Percentiles rank a stretch among this genome's conserved stretches.
These are phyloP conservation scores for Vigna reflexopilosa DNA, from an alignment of 306 rosid species.

Conservation along the genomic window DNA sequence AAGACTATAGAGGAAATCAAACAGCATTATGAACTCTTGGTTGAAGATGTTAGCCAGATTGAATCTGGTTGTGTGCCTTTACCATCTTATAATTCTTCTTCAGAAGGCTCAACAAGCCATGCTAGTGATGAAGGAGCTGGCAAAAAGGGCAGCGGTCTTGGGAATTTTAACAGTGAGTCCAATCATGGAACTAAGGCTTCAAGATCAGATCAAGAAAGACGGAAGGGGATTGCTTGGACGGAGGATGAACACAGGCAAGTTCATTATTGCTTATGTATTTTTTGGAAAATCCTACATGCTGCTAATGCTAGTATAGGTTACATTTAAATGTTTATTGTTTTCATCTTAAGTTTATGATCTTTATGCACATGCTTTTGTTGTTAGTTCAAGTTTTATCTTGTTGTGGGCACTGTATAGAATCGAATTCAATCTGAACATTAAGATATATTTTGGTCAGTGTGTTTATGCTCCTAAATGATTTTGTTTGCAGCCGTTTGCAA, in stretches of 20 bases:
- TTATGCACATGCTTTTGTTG: slow-evolving; percentile 23
- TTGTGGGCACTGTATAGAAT: slow-evolving; percentile 27
- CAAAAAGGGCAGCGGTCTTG: slow-evolving; percentile 67
- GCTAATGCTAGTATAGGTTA: slow-evolving; percentile 16
- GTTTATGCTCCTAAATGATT: neutral
- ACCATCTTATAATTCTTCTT: slow-evolving; percentile 81
- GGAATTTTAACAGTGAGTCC: slow-evolving; percentile 62
- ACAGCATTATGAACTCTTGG: slow-evolving; percentile 81
- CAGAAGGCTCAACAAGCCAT: slow-evolving; percentile 77
- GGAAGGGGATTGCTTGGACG: slow-evolving; percentile 99
- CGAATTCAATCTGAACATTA: slow-evolving; percentile 36
- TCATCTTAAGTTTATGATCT: slow-evolving; percentile 23
- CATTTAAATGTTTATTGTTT: slow-evolving; percentile 30
- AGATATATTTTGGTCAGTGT: slow-evolving; percentile 39
- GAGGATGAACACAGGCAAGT: slow-evolving; percentile 96
- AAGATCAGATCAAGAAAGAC: slow-evolving; percentile 93
- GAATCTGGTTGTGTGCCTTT: slow-evolving; percentile 90
- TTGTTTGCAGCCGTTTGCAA: too few relatives aligned
- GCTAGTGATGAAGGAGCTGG: slow-evolving; percentile 79
- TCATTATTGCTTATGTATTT: slow-evolving; percentile 27
- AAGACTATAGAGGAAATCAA: slow-evolving; percentile 80
- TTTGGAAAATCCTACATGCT: slow-evolving; percentile 27
- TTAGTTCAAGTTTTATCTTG: slow-evolving; percentile 13
- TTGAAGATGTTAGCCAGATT: slow-evolving; percentile 77
- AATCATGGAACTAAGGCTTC: slow-evolving; percentile 84